phyloP scores from a whole-genome alignment of 1,284 basidiomycete genomes.

The Pascua guehoae region DNA sequence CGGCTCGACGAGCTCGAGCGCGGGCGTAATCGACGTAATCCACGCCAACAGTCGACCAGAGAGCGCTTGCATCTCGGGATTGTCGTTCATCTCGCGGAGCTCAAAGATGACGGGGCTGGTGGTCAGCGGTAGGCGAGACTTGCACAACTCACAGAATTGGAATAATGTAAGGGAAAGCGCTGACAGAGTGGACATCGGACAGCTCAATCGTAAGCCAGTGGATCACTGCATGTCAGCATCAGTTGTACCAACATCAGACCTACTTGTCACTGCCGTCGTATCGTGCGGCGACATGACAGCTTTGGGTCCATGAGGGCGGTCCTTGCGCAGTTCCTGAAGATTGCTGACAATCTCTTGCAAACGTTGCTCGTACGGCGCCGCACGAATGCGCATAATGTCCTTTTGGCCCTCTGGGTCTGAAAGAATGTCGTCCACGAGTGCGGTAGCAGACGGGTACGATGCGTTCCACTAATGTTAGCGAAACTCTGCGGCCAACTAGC shows the following conservation, averaged over 20 bases:
- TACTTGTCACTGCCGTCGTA: constrained; percentile 63
- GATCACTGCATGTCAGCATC: constrained; percentile 52
- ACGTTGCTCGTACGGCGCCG: constrained; percentile 58
- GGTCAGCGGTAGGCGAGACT: background rate
- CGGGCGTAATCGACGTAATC: constrained; percentile 51
- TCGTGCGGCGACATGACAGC: constrained; percentile 84
- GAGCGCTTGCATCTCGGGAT: constrained; percentile 48
- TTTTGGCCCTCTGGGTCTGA: constrained; percentile 53
- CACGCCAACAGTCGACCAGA: constrained; percentile 49
- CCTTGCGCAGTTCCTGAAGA: constrained; percentile 64
- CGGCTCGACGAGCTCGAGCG: constrained; percentile 49
- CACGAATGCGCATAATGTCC: constrained; percentile 71
- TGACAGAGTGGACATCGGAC: constrained; percentile 69
- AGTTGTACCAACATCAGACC: constrained; percentile 2
- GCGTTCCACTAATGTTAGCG: constrained; percentile 63
- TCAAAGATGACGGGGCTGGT: constrained; percentile 48
- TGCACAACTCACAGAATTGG: constrained; percentile 64
- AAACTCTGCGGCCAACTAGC: constrained; percentile 26
- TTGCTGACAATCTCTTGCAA: constrained; percentile 58
- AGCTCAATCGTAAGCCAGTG: constrained; percentile 70
- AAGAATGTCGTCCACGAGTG: constrained; percentile 64
- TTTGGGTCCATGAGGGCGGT: constrained; percentile 77
- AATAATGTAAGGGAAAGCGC: constrained; percentile 70
- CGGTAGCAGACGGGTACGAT: constrained; percentile 63
- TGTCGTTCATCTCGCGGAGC: constrained; percentile 49